Conservation (phyloP, 129 eudicot genomes). For the Escallonia herrerae region DNA sequence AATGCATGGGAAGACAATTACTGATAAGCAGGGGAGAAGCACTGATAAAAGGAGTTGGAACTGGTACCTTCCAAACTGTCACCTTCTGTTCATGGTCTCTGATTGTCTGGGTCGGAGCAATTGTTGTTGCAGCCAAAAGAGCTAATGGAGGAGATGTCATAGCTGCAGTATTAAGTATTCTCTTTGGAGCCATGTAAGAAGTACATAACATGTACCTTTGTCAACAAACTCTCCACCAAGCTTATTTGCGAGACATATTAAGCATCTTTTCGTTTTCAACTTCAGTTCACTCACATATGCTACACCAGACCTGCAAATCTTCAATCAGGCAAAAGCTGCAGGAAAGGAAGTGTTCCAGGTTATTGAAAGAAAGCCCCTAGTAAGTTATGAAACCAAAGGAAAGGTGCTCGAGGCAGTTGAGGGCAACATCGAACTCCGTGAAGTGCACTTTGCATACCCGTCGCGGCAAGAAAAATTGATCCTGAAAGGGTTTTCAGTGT, state of each 20-base stretch:
- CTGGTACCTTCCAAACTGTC: slow-evolving; percentile 63
- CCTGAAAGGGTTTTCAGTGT: slow-evolving; percentile 72
- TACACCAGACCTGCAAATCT: slow-evolving; percentile 86
- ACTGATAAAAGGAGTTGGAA: slow-evolving; percentile 68
- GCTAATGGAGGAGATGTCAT: slow-evolving; percentile 78
- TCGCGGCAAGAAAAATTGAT: slow-evolving; percentile 53
- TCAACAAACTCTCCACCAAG: no score
- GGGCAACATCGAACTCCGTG: slow-evolving; percentile 54
- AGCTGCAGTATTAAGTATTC: slow-evolving; percentile 86
- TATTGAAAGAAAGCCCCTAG: slow-evolving; percentile 48
- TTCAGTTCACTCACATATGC: slow-evolving; percentile 75
- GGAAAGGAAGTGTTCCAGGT: slow-evolving; percentile 83
- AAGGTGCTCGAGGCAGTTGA: slow-evolving; percentile 33
- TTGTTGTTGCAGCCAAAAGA: slow-evolving; percentile 58
- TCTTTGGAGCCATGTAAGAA: slow-evolving; percentile 88
- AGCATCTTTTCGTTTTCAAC: background rate
- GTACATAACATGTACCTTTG: background rate
- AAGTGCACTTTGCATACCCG: slow-evolving; percentile 67
- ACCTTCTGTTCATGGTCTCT: slow-evolving; percentile 87
- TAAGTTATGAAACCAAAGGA: slow-evolving; percentile 49
- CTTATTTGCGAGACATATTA: no score
- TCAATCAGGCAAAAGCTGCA: slow-evolving; percentile 86
- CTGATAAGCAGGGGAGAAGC: slow-evolving; percentile 59
- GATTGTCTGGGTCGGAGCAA: slow-evolving; percentile 84
- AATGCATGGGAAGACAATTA: slow-evolving; percentile 51